phyloP scores from a whole-genome alignment of 2,329 filamentous ascomycete species.

The Talaromyces islandicus region DNA sequence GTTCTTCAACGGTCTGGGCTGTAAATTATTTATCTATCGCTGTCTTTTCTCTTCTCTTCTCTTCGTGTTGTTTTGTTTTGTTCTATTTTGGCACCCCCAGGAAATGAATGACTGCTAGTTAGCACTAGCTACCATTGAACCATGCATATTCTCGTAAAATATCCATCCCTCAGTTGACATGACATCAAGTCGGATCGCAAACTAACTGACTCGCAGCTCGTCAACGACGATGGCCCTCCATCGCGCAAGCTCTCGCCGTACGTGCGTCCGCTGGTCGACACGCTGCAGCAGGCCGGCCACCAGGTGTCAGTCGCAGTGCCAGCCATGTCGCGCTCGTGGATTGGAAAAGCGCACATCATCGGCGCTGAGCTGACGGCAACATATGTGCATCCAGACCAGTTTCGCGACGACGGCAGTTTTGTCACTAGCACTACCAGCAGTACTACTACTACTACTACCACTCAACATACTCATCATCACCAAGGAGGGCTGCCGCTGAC shows the following conservation, averaged over 20 bases:
- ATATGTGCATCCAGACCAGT: constrained; percentile 63
- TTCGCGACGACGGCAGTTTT: constrained; percentile 46
- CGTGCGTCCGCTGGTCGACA: constrained; percentile 62
- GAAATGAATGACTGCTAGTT: background rate
- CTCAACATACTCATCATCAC: background rate
- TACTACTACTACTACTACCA: background rate
- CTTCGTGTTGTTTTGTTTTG: no score
- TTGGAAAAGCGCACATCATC: constrained; percentile 92
- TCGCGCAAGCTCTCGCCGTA: constrained; percentile 68
- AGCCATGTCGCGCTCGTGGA: constrained; percentile 85
- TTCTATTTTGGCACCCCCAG: no score
- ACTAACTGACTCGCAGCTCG: constrained; percentile 22
- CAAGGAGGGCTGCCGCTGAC: background rate
- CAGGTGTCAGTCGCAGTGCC: constrained; percentile 81
- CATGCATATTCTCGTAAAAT: constrained; percentile 11
- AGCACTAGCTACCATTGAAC: background rate
- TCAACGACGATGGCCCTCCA: constrained; percentile 72
- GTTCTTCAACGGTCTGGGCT: background rate
- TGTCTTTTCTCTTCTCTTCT: background rate
- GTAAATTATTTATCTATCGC: background rate
- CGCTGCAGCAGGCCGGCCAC: constrained; percentile 67
- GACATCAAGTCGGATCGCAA: no score
- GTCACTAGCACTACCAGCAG: constrained; percentile 44
- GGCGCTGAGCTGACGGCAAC: constrained; percentile 72
- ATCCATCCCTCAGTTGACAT: background rate